phyloP scores from a whole-genome alignment of 2,329 filamentous ascomycete genomes.

The Trichoderma koningii region DNA sequence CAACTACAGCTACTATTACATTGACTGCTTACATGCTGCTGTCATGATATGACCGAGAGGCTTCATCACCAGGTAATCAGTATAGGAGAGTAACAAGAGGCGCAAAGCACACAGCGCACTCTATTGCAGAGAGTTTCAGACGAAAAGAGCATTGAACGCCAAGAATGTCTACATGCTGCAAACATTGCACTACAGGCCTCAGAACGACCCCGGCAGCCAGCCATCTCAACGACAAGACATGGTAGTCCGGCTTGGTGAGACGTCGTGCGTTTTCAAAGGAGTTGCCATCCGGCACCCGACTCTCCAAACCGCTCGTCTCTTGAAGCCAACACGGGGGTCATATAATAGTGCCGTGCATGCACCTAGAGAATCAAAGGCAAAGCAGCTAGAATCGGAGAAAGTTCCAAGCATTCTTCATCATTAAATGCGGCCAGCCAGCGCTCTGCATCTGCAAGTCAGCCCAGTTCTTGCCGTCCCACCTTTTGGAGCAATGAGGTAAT shows the following conservation, averaged over 20 bases:
- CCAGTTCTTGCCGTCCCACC: not conserved
- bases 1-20: too few relatives aligned
- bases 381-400: not conserved
- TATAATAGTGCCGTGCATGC: not conserved
- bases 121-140: not conserved
- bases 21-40: too few relatives aligned
- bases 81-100: too few relatives aligned
- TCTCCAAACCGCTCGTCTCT: not conserved
- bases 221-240: not conserved
- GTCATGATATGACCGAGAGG: too few relatives aligned
- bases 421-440: not conserved
- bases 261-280: slow-evolving; percentile 6
- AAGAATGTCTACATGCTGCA: too few relatives aligned
- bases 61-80: too few relatives aligned
- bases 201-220: not conserved
- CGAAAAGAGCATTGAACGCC: not conserved
- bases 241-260: slow-evolving; percentile 1
- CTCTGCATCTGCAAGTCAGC: not conserved
- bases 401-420: not conserved
- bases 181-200: not conserved
- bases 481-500: slow-evolving; percentile 9
- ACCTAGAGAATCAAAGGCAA: not conserved
- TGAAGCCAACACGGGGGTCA: not conserved
- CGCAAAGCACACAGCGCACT: not conserved
- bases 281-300: slow-evolving; percentile 9